These are phyloP conservation scores for Phoma sp. DNA, from an alignment of 2,329 filamentous ascomycete genomes.

Conservation along the genomic window DNA sequence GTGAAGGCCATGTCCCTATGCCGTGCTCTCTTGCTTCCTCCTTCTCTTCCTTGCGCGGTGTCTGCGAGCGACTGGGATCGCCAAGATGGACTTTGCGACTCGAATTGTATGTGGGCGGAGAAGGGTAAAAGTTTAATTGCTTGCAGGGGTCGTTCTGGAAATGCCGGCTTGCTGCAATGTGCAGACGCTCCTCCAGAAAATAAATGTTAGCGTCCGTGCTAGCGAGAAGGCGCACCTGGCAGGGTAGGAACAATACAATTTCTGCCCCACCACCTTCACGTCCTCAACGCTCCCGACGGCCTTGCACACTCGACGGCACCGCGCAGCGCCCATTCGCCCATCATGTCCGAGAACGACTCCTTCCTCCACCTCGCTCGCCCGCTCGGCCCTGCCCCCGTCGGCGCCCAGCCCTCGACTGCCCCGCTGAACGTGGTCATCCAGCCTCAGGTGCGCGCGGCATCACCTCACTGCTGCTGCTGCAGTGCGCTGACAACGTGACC, in stretches of 20 bases:
- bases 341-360: slow-evolving; percentile 81
- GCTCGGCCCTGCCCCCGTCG: slow-evolving; percentile 79
- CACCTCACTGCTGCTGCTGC: neutral
- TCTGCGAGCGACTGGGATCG: neutral
- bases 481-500: slow-evolving; percentile 16
- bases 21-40: neutral
- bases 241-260: slow-evolving; percentile 20
- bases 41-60: neutral
- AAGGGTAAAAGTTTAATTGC: neutral
- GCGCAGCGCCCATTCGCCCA: slow-evolving; percentile 48
- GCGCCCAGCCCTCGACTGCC: slow-evolving; percentile 82
- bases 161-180: neutral
- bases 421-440: slow-evolving; percentile 94
- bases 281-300: slow-evolving; percentile 21
- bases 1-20: slow-evolving; percentile 26
- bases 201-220: slow-evolving; percentile 21
- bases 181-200: slow-evolving; percentile 14
- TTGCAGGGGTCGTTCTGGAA: neutral
- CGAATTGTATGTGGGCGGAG: no score
- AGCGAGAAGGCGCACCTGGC: slow-evolving; percentile 18
- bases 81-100: neutral
- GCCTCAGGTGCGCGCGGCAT: slow-evolving; percentile 72
- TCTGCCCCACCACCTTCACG: slow-evolving; percentile 21
- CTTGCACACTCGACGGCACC: slow-evolving; percentile 14
- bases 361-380: slow-evolving; percentile 96